phyloP scores from a whole-genome alignment of 176 grass and related monocot genomes.

The Poa pratensis region DNA sequence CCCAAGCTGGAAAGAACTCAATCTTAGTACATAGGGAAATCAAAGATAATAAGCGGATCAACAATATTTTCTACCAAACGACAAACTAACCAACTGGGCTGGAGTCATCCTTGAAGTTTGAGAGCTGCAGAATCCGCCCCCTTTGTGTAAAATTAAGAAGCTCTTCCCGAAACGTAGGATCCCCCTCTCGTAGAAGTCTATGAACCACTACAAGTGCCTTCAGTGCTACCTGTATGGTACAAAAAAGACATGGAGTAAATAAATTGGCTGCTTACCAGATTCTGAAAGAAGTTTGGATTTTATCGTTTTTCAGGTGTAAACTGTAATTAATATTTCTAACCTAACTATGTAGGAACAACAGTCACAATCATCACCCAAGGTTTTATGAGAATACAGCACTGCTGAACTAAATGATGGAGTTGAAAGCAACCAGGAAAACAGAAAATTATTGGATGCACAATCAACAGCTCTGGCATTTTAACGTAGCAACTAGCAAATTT shows the following conservation, averaged over 20 bases:
- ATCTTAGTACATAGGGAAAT: conserved; percentile 37
- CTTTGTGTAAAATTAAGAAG: conserved; percentile 97
- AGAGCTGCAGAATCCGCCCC: conserved; percentile 85
- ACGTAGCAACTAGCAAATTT: background rate
- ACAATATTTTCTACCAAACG: background rate
- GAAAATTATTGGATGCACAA: background rate
- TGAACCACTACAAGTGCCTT: conserved; percentile 90
- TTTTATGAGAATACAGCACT: background rate
- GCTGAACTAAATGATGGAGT: background rate
- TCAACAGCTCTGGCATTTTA: conserved; percentile 8
- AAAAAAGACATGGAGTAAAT: conserved; percentile 26
- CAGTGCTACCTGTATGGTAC: conserved; percentile 71
- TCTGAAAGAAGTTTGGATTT: background rate
- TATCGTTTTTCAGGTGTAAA: background rate
- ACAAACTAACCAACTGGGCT: conserved; percentile 77
- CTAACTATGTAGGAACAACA: background rate
- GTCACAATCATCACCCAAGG: background rate
- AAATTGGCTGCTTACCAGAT: background rate
- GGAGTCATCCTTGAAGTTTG: conserved; percentile 99
- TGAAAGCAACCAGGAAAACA: background rate
- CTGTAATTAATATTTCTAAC: background rate
- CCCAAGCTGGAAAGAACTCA: conserved; percentile 73
- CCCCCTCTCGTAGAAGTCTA: conserved; percentile 91
- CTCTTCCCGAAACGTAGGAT: conserved; percentile 97
- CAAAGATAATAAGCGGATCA: background rate